phyloP scores from a whole-genome alignment of 306 rosid species.

The Quercus ilex region DNA sequence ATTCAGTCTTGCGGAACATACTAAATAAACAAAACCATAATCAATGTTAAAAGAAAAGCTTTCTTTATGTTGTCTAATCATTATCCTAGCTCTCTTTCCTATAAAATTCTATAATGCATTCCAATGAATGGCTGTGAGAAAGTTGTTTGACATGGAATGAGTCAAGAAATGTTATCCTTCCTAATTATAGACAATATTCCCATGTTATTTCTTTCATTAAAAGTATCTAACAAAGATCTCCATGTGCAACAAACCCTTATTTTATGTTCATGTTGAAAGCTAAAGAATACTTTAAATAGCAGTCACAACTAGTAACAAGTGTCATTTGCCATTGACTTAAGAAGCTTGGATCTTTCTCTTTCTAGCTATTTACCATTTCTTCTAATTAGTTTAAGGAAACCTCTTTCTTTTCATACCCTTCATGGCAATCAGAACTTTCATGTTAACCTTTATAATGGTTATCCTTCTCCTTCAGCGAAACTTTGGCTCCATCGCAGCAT shows the following conservation, averaged over 20 bases:
- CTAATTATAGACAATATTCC: constrained; percentile 61
- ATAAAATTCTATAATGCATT: constrained; percentile 8
- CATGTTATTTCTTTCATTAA: constrained; percentile 6
- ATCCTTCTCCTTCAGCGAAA: constrained; percentile 32
- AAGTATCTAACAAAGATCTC: constrained; percentile 34
- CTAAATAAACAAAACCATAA: constrained; percentile 7
- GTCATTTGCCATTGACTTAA: background rate
- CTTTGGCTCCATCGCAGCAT: constrained; percentile 27
- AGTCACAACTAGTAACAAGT: background rate
- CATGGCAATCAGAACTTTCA: constrained; percentile 35
- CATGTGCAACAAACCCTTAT: constrained; percentile 51
- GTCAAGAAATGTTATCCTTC: constrained; percentile 26
- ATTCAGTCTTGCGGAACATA: constrained; percentile 1
- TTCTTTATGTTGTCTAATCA: constrained; percentile 82
- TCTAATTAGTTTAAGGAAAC: background rate
- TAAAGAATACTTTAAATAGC: constrained; percentile 9
- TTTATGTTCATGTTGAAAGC: constrained; percentile 33
- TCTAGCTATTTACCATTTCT: background rate
- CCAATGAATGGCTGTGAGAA: constrained; percentile 33
- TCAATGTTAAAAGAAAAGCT: constrained; percentile 13
- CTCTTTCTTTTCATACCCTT: background rate
- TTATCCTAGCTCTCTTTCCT: constrained; percentile 25
- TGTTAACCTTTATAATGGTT: constrained; percentile 14
- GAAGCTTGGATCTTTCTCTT: constrained; percentile 5
- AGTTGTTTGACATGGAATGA: constrained; percentile 7